phyloP scores from a whole-genome alignment of 257 asterid genomes.

The Fraxinus cuspidata region DNA sequence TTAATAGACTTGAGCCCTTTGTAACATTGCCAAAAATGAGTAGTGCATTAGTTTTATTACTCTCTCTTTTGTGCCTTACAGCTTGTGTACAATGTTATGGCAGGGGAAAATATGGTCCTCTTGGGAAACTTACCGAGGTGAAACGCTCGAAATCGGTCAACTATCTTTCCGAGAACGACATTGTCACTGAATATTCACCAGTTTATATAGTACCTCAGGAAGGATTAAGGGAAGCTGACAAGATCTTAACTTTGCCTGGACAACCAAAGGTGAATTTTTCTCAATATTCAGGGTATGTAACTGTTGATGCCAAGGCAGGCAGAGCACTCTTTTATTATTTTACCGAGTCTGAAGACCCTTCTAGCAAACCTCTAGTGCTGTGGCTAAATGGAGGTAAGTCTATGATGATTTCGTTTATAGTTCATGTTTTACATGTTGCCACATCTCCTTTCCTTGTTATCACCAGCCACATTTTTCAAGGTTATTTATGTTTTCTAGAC shows the following conservation, averaged over 20 bases:
- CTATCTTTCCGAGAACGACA: neutral
- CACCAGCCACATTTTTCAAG: neutral
- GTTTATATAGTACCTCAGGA: constrained; percentile 26
- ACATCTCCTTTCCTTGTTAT: too few relatives aligned
- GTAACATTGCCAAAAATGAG: constrained; percentile 16
- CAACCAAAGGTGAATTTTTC: constrained; percentile 36
- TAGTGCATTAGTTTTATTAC: neutral
- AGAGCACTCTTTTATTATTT: constrained; percentile 43
- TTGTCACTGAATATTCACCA: neutral
- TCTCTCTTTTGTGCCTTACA: constrained; percentile 20
- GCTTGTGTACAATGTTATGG: constrained; percentile 29
- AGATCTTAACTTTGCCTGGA: constrained; percentile 33
- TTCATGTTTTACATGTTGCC: too few relatives aligned
- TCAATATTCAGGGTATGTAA: constrained; percentile 43
- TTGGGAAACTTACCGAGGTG: constrained; percentile 8
- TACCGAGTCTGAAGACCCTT: constrained; percentile 32
- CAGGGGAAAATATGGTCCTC: constrained; percentile 24
- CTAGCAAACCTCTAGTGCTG: constrained; percentile 38
- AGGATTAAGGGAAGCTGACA: constrained; percentile 29
- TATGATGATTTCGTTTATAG: too few relatives aligned
- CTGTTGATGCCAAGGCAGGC: constrained; percentile 32
- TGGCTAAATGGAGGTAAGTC: constrained; percentile 48
- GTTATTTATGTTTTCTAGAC: neutral
- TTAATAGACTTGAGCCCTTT: neutral
- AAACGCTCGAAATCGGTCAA: neutral